Evolutionary conservation across 1,139 yeast species (phyloP).

Genomic region (Lodderomyces metapsilosis): DNA sequence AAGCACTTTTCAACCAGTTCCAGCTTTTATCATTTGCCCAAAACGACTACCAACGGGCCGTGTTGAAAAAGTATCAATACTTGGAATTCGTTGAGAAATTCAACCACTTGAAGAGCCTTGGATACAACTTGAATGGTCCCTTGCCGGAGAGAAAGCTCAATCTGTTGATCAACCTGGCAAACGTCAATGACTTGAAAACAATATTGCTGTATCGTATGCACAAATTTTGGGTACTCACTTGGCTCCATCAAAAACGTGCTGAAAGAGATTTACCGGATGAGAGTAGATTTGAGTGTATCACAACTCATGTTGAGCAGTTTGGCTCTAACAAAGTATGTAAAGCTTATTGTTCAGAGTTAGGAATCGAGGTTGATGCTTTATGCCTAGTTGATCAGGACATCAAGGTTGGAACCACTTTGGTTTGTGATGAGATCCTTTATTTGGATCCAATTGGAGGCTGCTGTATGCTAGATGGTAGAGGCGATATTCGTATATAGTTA

Average conservation of each 20-base stretch:
- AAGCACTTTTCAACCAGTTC: conserved; percentile 36
- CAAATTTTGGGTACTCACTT: conserved; percentile 24
- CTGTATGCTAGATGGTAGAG: conserved; percentile 17
- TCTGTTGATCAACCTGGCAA: conserved; percentile 1
- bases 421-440: conserved; percentile 35
- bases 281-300: conserved; percentile 21
- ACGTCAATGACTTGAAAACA: conserved; percentile 8
- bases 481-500: neutral
- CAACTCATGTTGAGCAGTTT: conserved; percentile 25
- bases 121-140: conserved; percentile 34
- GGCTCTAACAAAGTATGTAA: conserved; percentile 16
- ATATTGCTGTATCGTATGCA: neutral
- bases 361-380: conserved; percentile 44
- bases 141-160: neutral
- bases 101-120: conserved; percentile 30
- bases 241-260: conserved; percentile 22
- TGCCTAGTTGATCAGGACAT: conserved; percentile 17
- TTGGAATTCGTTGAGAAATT: conserved; percentile 15
- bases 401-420: conserved; percentile 42
- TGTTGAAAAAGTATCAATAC: neutral
- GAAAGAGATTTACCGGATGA: conserved; percentile 4
- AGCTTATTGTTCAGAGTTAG: conserved; percentile 47
- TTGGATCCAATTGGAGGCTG: conserved; percentile 35
- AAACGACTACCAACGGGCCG: neutral
- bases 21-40: conserved; percentile 26